Base-by-base conservation (phyloP, 306 rosid species). In the Hylodesmum podocarpum region DNA sequence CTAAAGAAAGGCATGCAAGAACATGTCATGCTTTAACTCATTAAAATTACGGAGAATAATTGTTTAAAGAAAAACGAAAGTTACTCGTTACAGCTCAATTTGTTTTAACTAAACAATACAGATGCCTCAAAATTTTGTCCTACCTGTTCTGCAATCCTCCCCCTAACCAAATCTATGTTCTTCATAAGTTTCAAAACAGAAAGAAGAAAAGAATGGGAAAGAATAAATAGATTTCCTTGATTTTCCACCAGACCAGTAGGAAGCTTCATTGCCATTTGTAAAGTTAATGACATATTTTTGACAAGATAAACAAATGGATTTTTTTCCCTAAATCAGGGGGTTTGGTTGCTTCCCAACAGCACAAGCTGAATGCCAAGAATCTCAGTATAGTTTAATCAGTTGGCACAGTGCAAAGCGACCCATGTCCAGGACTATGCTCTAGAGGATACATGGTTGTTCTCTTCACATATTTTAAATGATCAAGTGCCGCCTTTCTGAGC, bases 401-500 rank as follows among this genome's bases (percentile, higher is more conserved):
- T 47, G 90, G 91, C 72, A 87, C 89, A 43, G 96, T 87, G 90
- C 98, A 95, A 49, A 95, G 91, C 84, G 79, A 73, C 44, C 95
- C 93, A 54, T 87, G 90, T 68, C 88, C 84, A 22, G 78, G 88
- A 85, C 79, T 89, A 78, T 82, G 97, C 86, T 90, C 97, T 82
- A 92, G 69, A 73, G 98, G 98, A 75, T 95, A 95, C 93, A 92
- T 80, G 79, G 92, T 90, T 81, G 92, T 41, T 70, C 91, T 73
- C 81, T 89, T 87, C 72, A 85, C 88, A 80, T 81, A 89, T 80
- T 86, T 79, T 33, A 83, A 84, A 84, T 95, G 92, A 18, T 85
- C 87, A 8, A 75, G 75, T 37, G 94, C 95, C 6, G 70, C 87
- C 78, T 85, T 89, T 66, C 97, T 80, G 73, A 87, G 86, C 66